Conservation (phyloP, 2,329 filamentous ascomycete species). For the Dendrostoma leiphaemia region DNA sequence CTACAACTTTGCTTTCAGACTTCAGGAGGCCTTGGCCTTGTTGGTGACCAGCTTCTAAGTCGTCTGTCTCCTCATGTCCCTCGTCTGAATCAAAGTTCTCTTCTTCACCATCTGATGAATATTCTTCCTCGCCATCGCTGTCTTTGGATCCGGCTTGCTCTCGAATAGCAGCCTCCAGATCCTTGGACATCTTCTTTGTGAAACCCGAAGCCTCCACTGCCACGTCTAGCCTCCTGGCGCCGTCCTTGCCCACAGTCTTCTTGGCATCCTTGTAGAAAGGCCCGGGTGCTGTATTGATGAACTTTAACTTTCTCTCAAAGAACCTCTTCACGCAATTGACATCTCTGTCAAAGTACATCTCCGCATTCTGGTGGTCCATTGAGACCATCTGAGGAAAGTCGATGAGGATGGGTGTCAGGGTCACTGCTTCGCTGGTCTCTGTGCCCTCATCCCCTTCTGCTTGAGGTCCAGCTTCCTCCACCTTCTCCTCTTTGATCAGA, state of each 20-base stretch:
- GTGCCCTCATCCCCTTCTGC: constrained; percentile 33
- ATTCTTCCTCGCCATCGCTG: constrained; percentile 34
- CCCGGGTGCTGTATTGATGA: constrained; percentile 75
- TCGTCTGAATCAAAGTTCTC: constrained; percentile 28
- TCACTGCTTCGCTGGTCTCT: constrained; percentile 33
- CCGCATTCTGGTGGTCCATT: constrained; percentile 87
- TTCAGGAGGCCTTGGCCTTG: background rate
- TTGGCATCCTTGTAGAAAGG: constrained; percentile 84
- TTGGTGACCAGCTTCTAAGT: constrained; percentile 26
- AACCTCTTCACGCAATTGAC: constrained; percentile 95
- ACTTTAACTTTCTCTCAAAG: constrained; percentile 86
- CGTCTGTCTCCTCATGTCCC: constrained; percentile 23
- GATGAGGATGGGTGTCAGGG: constrained; percentile 78
- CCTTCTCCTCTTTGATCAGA: constrained; percentile 74
- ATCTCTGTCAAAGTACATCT: constrained; percentile 97
- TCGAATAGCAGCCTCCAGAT: constrained; percentile 86
- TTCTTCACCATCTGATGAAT: constrained; percentile 33
- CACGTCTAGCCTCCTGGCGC: constrained; percentile 73
- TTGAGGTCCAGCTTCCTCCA: constrained; percentile 34
- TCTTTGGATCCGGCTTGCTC: constrained; percentile 61
- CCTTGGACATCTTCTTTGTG: constrained; percentile 94
- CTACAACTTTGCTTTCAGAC: background rate
- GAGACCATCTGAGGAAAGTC: constrained; percentile 99
- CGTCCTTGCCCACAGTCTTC: constrained; percentile 66
- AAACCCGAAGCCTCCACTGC: constrained; percentile 91